Conservation (phyloP, 192 early-diverging fungal species). For the Pilaira anomala region DNA sequence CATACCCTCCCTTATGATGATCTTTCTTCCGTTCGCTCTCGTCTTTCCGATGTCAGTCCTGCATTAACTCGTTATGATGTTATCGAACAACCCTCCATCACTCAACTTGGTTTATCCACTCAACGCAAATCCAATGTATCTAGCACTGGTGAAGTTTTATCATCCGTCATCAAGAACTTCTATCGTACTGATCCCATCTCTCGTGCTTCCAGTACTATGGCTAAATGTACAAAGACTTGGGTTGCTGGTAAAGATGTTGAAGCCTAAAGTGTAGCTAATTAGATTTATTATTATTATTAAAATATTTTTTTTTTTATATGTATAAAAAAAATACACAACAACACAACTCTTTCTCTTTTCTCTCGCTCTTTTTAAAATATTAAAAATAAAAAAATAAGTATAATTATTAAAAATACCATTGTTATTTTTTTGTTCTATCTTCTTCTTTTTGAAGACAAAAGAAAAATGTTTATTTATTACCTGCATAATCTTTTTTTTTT, state of each 20-base stretch:
- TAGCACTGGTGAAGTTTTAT: slow-evolving; percentile 45
- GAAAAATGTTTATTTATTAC: no score
- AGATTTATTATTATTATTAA: no score
- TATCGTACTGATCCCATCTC: slow-evolving; percentile 96
- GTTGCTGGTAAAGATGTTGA: slow-evolving; percentile 21
- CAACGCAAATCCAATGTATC: slow-evolving; percentile 39
- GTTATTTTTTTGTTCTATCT: no score
- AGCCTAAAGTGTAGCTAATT: not conserved
- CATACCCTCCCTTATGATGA: slow-evolving; percentile 89
- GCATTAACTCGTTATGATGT: slow-evolving; percentile 73
- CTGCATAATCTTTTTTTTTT: no score
- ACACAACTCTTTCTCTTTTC: no score
- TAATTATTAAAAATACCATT: no score
- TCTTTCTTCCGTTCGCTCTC: slow-evolving; percentile 71
- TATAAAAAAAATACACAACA: no score
- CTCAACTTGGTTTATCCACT: slow-evolving; percentile 62
- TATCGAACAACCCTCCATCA: slow-evolving; percentile 54
- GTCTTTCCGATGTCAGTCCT: slow-evolving; percentile 86
- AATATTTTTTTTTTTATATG: no score
- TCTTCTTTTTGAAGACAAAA: no score
- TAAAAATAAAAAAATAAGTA: no score
- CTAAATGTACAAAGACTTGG: slow-evolving; percentile 76
- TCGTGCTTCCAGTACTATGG: slow-evolving; percentile 92
- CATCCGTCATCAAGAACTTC: slow-evolving; percentile 77
- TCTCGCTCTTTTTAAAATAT: no score